Evolutionary conservation across 257 asterid species (phyloP).

Genomic region (Ilex aquifolium): DNA sequence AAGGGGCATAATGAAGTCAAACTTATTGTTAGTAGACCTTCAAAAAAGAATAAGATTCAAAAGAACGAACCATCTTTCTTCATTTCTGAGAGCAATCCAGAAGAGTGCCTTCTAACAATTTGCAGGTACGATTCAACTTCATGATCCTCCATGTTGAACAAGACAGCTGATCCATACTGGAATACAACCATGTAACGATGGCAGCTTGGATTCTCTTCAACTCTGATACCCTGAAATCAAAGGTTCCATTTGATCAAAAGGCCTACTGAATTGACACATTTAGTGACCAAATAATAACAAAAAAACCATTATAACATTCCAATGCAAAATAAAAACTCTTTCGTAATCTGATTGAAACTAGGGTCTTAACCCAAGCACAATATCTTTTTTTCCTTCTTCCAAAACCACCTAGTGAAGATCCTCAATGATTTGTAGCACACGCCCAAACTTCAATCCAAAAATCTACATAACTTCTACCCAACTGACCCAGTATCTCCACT

Average conservation of each 20-base stretch:
- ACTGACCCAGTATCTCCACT: background rate
- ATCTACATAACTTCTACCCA: background rate
- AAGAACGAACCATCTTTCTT: slow-evolving; percentile 73
- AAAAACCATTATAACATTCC: background rate
- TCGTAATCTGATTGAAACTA: background rate
- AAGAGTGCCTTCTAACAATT: slow-evolving; percentile 62
- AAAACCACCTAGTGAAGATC: too few relatives aligned
- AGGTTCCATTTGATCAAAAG: slow-evolving; percentile 10
- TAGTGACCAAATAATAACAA: background rate
- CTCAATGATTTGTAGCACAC: too few relatives aligned
- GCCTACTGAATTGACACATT: slow-evolving; percentile 6
- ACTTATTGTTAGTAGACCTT: background rate
- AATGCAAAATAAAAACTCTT: background rate
- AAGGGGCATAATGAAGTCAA: too few relatives aligned
- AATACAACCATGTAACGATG: slow-evolving; percentile 73
- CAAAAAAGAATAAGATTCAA: slow-evolving; percentile 3
- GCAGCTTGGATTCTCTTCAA: slow-evolving; percentile 31
- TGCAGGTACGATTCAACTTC: slow-evolving; percentile 72
- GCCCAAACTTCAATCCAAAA: too few relatives aligned
- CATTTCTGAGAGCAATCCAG: slow-evolving; percentile 85
- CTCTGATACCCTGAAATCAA: slow-evolving; percentile 41
- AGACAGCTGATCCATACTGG: slow-evolving; percentile 86
- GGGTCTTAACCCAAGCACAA: too few relatives aligned
- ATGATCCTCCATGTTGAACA: slow-evolving; percentile 84
- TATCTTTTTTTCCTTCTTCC: too few relatives aligned